Percentiles rank a stretch among this genome's conserved stretches.
Conservation (phyloP, 331 rosid genomes). For the Erythrophleum ivorense region DNA sequence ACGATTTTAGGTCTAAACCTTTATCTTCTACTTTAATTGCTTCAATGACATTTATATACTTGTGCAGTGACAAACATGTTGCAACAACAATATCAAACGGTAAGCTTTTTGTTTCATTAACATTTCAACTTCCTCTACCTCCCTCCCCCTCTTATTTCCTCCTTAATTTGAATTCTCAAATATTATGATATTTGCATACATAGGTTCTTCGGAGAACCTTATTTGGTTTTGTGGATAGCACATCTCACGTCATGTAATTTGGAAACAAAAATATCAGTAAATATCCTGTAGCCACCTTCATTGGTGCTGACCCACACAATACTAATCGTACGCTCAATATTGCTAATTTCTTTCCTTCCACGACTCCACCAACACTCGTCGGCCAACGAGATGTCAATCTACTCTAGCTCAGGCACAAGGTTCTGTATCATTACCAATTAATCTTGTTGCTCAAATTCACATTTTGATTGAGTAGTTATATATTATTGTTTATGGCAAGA, state of each 20-base stretch:
- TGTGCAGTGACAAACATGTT: constrained; percentile 55
- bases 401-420: constrained; percentile 54
- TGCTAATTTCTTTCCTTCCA: background rate
- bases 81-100: constrained; percentile 54
- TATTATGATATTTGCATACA: background rate
- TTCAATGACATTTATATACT: background rate
- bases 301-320: constrained; percentile 45
- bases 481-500: background rate
- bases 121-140: background rate
- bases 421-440: background rate
- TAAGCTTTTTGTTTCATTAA: no score
- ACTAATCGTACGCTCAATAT: background rate
- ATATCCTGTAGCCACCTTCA: constrained; percentile 37
- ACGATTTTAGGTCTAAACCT: no score
- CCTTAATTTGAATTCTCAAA: no score
- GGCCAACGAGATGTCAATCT: constrained; percentile 58
- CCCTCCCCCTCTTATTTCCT: no score
- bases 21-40: no score
- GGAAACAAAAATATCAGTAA: constrained; percentile 45
- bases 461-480: background rate
- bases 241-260: constrained; percentile 68
- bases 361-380: constrained; percentile 35
- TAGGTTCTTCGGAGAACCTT: constrained; percentile 57
- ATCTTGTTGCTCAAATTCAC: background rate
- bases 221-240: rapidly evolving